A percentile compares a stretch with the other conserved stretches of the same genome.
phyloP scores from a whole-genome alignment of 768 basidiomycete species.

The Leucosporidium yakuticum region DNA sequence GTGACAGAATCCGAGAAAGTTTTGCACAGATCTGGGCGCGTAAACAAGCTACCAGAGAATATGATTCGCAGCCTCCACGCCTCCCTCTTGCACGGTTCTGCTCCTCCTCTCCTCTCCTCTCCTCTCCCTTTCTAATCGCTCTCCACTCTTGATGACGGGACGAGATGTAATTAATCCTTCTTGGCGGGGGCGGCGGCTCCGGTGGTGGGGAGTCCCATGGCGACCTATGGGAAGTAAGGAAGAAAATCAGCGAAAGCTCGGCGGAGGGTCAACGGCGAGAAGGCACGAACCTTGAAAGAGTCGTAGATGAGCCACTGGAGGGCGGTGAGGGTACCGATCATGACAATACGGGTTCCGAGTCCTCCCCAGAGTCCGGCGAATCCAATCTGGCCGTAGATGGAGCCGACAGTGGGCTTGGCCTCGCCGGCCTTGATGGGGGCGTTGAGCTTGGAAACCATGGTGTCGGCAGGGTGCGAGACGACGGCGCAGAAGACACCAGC shows the following conservation, averaged over 20 bases:
- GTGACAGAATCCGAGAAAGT: no score
- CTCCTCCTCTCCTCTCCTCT: no score
- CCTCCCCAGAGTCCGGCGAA: slow-evolving; percentile 48
- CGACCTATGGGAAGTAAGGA: slow-evolving; percentile 71
- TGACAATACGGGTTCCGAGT: slow-evolving; percentile 68
- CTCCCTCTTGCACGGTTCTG: no score
- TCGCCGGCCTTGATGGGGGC: slow-evolving; percentile 34
- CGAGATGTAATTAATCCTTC: slow-evolving; percentile 8
- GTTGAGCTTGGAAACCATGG: slow-evolving; percentile 38
- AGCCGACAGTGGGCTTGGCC: slow-evolving; percentile 36
- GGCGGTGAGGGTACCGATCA: slow-evolving; percentile 50
- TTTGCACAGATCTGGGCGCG: no score
- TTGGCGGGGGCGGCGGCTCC: slow-evolving; percentile 23
- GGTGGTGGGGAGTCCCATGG: slow-evolving; percentile 33
- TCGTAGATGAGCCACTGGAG: slow-evolving; percentile 72
- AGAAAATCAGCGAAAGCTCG: slow-evolving; percentile 37
- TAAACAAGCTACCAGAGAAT: no score
- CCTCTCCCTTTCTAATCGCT: no score
- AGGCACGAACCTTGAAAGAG: slow-evolving; percentile 57
- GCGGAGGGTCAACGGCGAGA: not conserved
- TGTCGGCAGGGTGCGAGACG: slow-evolving; percentile 39
- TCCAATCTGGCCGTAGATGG: slow-evolving; percentile 37
- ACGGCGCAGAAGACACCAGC: slow-evolving; percentile 41
- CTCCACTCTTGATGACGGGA: no score
- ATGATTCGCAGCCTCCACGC: no score